Evolutionary conservation across 345 rosid species (phyloP).

Genomic region (Linum lewisii): DNA sequence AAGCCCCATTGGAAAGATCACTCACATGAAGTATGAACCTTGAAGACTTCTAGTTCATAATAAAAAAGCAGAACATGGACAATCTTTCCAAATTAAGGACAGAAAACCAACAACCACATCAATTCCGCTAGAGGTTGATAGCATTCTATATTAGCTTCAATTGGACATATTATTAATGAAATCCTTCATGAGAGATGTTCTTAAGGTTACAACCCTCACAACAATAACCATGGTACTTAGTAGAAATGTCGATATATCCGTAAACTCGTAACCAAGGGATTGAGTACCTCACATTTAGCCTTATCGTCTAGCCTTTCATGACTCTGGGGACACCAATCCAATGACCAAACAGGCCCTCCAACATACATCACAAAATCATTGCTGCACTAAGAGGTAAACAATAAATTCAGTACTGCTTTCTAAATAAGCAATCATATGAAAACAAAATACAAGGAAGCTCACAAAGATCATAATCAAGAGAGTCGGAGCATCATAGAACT

Average conservation of each 20-base stretch:
- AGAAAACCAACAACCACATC: too few species aligned
- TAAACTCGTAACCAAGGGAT: background rate
- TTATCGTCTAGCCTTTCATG: slow-evolving; percentile 31
- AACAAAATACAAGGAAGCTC: background rate
- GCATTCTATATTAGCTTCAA: too few species aligned
- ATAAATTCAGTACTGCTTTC: too few species aligned
- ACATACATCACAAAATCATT: slow-evolving; percentile 68
- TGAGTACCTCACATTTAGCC: slow-evolving; percentile 60
- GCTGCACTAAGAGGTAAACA: slow-evolving; percentile 37
- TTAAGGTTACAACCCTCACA: too few species aligned
- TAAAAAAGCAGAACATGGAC: too few species aligned
- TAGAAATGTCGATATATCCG: background rate
- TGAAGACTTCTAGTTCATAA: too few species aligned
- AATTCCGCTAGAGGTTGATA: too few species aligned
- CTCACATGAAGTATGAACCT: background rate
- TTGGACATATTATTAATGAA: too few species aligned
- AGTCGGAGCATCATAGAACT: too few species aligned
- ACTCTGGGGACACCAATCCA: slow-evolving; percentile 89
- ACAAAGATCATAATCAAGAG: too few species aligned
- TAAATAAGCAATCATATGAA: background rate
- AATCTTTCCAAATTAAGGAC: background rate
- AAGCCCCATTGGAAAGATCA: background rate
- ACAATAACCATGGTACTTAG: background rate
- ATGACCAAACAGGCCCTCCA: slow-evolving; percentile 87
- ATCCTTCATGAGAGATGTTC: too few species aligned